These are phyloP conservation scores for Xanthoconium separans DNA, from an alignment of 1,284 basidiomycete genomes.

Conservation along the genomic window DNA sequence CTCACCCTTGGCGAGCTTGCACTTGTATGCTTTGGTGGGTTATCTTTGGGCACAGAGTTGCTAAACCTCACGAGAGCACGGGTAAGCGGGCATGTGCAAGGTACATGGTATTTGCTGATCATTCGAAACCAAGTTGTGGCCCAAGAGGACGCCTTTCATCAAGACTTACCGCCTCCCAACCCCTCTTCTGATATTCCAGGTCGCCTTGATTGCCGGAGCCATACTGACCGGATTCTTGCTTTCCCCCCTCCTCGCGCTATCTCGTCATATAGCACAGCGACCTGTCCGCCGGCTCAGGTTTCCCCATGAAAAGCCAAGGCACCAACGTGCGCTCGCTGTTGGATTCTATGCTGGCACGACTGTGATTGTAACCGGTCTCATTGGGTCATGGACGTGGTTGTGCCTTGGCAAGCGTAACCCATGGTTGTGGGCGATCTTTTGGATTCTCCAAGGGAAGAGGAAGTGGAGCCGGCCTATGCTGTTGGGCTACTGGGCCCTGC, in stretches of 20 bases:
- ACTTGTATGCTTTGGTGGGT: slow-evolving; percentile 85
- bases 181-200: slow-evolving; percentile 89
- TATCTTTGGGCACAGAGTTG: slow-evolving; percentile 84
- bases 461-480: slow-evolving; percentile 84
- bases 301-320: slow-evolving; percentile 84
- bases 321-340: slow-evolving; percentile 82
- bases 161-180: slow-evolving; percentile 93
- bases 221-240: slow-evolving; percentile 91
- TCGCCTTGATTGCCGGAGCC: slow-evolving; percentile 91
- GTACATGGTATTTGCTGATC: slow-evolving; percentile 7
- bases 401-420: slow-evolving; percentile 83
- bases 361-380: slow-evolving; percentile 79
- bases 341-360: slow-evolving; percentile 83
- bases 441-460: slow-evolving; percentile 71
- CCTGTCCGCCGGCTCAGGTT: slow-evolving; percentile 88
- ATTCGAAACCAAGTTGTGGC: slow-evolving; percentile 60
- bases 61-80: slow-evolving; percentile 78
- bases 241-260: slow-evolving; percentile 92
- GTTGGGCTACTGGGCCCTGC: slow-evolving; percentile 81
- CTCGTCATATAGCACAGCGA: slow-evolving; percentile 88
- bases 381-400: slow-evolving; percentile 93
- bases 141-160: slow-evolving; percentile 80
- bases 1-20: slow-evolving; percentile 96
- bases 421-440: slow-evolving; percentile 84
- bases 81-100: slow-evolving; percentile 44